phyloP scores from a whole-genome alignment of 257 asterid genomes.

The Echium plantagineum region DNA sequence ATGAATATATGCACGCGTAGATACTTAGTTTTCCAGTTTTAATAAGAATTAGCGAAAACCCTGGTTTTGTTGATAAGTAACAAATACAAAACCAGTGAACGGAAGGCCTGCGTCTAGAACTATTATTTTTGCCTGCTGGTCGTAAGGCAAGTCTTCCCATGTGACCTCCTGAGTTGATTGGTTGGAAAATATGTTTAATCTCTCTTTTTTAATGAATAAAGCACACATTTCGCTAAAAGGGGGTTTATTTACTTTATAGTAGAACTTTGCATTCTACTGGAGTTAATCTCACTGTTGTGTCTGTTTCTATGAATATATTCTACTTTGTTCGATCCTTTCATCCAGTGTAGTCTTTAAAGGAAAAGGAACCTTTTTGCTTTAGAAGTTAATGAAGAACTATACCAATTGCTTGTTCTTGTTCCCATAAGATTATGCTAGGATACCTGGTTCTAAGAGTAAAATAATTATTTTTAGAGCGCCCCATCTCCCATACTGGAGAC shows the following conservation, averaged over 20 bases:
- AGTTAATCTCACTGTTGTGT: background rate
- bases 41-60: too few relatives aligned
- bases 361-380: background rate
- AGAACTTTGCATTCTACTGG: background rate
- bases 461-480: slow-evolving; percentile 50
- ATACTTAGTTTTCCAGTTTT: background rate
- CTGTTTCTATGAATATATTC: background rate
- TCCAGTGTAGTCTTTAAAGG: background rate
- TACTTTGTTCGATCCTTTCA: background rate
- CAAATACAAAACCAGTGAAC: too few relatives aligned
- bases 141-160: too few relatives aligned
- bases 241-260: background rate
- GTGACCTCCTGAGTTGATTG: too few relatives aligned
- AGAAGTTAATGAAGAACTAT: background rate
- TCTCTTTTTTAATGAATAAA: background rate
- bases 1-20: slow-evolving; percentile 1
- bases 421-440: background rate
- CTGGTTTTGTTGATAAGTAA: too few relatives aligned
- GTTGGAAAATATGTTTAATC: too few relatives aligned
- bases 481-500: slow-evolving; percentile 69
- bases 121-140: too few relatives aligned
- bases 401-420: background rate
- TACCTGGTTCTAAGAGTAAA: background rate
- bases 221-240: background rate
- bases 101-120: too few relatives aligned